phyloP scores from a whole-genome alignment of 768 basidiomycete species.

The Kwoniella europaea region DNA sequence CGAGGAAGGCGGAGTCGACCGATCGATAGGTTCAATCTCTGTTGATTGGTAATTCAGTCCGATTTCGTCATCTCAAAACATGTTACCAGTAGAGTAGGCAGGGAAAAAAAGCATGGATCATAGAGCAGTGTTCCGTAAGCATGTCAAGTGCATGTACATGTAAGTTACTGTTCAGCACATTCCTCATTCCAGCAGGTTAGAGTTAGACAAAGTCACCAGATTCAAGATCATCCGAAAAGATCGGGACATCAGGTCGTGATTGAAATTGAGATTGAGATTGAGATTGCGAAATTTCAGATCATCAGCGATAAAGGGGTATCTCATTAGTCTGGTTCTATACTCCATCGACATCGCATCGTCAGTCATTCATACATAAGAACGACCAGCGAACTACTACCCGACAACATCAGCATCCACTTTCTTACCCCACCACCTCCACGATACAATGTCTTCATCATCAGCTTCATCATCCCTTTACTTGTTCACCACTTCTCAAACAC shows the following conservation, averaged over 20 bases:
- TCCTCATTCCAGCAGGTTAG: neutral
- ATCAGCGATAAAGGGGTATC: neutral
- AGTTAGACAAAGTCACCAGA: neutral
- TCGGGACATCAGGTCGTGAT: neutral
- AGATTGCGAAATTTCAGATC: too few relatives aligned
- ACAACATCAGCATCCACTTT: too few relatives aligned
- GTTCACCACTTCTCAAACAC: slow-evolving; percentile 52
- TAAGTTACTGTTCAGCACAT: neutral
- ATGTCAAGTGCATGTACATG: neutral
- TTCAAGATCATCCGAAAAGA: neutral
- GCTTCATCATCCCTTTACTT: slow-evolving; percentile 34
- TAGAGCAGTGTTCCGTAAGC: neutral
- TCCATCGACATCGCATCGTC: too few relatives aligned
- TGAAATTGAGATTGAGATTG: neutral
- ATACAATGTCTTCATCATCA: neutral
- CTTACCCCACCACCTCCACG: too few relatives aligned
- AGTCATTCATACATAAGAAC: too few relatives aligned
- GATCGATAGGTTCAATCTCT: too few relatives aligned
- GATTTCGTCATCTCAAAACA: slow-evolving; percentile 2
- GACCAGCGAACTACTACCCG: too few relatives aligned
- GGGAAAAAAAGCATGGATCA: too few relatives aligned
- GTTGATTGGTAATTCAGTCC: slow-evolving; percentile 10
- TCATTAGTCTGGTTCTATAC: neutral
- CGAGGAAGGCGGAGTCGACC: too few relatives aligned
- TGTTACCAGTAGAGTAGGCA: neutral